phyloP scores from a whole-genome alignment of 2,329 filamentous ascomycete species.

The Xylariaceae sp. region DNA sequence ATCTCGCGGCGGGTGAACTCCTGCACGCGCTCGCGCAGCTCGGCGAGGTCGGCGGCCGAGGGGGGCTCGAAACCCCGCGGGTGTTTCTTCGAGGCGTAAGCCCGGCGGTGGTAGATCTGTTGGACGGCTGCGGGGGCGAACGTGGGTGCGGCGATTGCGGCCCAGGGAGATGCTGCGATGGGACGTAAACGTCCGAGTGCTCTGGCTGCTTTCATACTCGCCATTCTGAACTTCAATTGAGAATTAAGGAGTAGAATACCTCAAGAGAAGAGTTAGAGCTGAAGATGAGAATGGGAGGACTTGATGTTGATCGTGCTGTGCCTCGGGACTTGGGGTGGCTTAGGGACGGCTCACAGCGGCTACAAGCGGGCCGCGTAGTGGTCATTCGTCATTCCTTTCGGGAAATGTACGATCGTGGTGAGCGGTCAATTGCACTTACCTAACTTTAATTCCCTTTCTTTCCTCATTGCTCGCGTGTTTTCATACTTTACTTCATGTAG shows the following conservation, averaged over 20 bases:
- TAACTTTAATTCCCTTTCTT: slow-evolving; percentile 9
- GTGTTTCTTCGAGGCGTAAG: slow-evolving; percentile 65
- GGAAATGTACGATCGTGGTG: slow-evolving; percentile 37
- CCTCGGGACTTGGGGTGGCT: slow-evolving; percentile 1
- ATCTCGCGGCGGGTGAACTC: slow-evolving; percentile 92
- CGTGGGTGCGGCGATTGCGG: slow-evolving; percentile 17
- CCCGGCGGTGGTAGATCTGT: slow-evolving; percentile 46
- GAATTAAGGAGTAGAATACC: neutral
- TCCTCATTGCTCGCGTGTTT: slow-evolving; percentile 18
- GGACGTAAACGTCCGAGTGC: slow-evolving; percentile 36
- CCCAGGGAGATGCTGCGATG: slow-evolving; percentile 25
- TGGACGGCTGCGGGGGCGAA: slow-evolving; percentile 44
- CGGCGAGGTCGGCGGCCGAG: slow-evolving; percentile 73
- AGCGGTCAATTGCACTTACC: slow-evolving; percentile 10
- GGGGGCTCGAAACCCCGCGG: slow-evolving; percentile 71
- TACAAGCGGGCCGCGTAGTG: slow-evolving; percentile 23
- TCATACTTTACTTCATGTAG: slow-evolving; percentile 34
- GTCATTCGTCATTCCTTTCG: slow-evolving; percentile 11
- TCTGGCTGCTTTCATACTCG: slow-evolving; percentile 48
- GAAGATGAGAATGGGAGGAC: slow-evolving; percentile 20
- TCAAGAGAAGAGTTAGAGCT: neutral
- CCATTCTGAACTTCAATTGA: slow-evolving; percentile 42
- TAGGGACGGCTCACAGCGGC: slow-evolving; percentile 24
- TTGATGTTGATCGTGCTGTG: neutral
- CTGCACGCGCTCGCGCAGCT: slow-evolving; percentile 82